Base-by-base conservation (phyloP, 371 early-diverging fungal species). In the Apophysomyces trapeziformis region DNA sequence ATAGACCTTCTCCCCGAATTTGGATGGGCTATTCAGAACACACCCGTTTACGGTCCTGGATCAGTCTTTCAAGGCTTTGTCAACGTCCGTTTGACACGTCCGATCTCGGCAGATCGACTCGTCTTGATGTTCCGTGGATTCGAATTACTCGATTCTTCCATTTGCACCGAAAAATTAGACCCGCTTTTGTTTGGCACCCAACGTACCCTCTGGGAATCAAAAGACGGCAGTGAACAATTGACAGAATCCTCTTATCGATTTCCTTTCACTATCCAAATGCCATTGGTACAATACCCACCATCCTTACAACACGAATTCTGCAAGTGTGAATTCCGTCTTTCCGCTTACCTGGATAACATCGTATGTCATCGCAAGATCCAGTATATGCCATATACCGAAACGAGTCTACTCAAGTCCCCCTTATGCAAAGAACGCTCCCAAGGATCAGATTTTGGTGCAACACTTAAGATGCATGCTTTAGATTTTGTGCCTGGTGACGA, bases 1-100 rank as follows among this genome's bases (percentile, higher is more conserved):
- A 73, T 80, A 32, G 73, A 77, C 38, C 68, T 80, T 9, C 63
- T 73, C 44, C 80, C 77, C 32, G 80, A 80, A 68, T 80, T 80
- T 63, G 80, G 80, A 26, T 80, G 73, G 70, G 65, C 68, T 16
- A 41, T 69, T 38, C 67, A 77, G 50, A 66, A 72, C 58, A 67
- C 75, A 56, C 72, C 77, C 26, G 77, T 77, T 4, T 80, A 67
- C 64, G 77, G 77, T 11, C 80, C 80, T 57, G 80, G 80, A 41
- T 77, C 77, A 12, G 75, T 77, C 7, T 80, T 80, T 32, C 75
- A 80, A 77, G 80, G 54, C 54, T 50, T 50, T 21, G 54, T 50
- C 21, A 4, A 50, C 4, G 8, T 50, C 9, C 54, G 21, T n/a
- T 50, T 50, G 54, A 50, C 54, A 21, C 21, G 54, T 50, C 54